A percentile compares a stretch with the other conserved stretches of the same genome.
These are phyloP conservation scores for Pseudogymnoascus sp. DNA, from an alignment of 2,329 filamentous ascomycete genomes.

Conservation along the genomic window DNA sequence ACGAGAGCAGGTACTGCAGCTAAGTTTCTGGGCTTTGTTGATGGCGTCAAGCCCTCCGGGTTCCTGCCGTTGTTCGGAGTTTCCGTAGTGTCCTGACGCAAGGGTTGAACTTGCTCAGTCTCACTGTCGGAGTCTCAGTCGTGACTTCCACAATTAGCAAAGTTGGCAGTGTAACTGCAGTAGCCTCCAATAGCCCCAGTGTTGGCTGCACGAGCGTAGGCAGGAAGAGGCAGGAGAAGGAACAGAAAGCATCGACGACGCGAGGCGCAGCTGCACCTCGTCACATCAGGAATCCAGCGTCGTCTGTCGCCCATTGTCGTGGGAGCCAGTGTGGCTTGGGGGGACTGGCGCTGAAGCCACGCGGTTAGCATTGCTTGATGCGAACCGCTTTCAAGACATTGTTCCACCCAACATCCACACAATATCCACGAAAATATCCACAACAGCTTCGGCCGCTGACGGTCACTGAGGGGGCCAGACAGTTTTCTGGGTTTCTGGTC, in stretches of 20 bases:
- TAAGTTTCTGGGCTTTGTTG: not conserved
- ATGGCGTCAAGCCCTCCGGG: not conserved
- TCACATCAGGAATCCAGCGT: not conserved
- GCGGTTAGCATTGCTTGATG: conserved; percentile 1
- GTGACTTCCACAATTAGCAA: not conserved
- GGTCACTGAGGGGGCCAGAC: not conserved
- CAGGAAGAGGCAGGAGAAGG: not conserved
- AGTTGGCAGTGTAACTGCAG: not conserved
- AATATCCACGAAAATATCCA: not conserved
- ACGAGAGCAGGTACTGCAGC: not conserved
- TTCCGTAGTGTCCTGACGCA: not conserved
- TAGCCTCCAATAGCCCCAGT: not conserved
- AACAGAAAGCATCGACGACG: not conserved
- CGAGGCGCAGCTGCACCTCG: not conserved
- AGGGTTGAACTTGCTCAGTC: not conserved
- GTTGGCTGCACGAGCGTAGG: not conserved
- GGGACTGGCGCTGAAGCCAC: not conserved
- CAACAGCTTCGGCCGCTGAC: not conserved
- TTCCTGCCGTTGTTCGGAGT: not conserved
- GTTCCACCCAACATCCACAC: not conserved
- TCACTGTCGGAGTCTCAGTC: not conserved
- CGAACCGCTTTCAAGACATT: not conserved
- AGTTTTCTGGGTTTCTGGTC: not conserved
- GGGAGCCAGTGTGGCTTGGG: not conserved
- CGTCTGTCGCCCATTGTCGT: not conserved